Base-by-base conservation (phyloP, 2,329 filamentous ascomycete genomes). In the Corinectria fuckeliana region DNA sequence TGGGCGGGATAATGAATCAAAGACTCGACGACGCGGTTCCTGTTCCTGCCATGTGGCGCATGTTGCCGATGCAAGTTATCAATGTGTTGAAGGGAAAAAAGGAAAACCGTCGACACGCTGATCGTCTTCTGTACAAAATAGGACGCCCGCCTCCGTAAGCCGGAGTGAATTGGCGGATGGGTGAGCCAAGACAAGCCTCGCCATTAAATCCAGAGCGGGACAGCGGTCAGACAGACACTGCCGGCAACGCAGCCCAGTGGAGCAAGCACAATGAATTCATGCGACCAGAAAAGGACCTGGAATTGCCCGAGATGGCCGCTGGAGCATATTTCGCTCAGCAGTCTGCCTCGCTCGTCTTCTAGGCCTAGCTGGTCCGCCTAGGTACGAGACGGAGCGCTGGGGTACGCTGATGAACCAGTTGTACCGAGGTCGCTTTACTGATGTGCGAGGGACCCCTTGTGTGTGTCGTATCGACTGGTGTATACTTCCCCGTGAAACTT, bases 241-340 rank as follows among this genome's bases (percentile, higher is more conserved):
- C 50, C 38, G 41, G 50, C 28, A 53, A 59, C 38, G 56, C 50
- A 55, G 50, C 45, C 39, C 56, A 55, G 56, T 50, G 56, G 56
- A 50, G 50, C 44, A 54, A 13, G 10, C 21, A 25, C 28, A 36
- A 50, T 49, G 42, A 21, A 42, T 36, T 36, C 32, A 28, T 48
- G 21, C 28, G 10, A 26, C 48, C 23, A 20, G 25, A 45, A 45
- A 11, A 4, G 18, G 20, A 20, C 25, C 42, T 28, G 5, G 25
- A 11, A n/a, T n/a, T n/a, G n/a, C n/a, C n/a, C n/a, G n/a, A n/a
- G n/a, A n/a, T n/a, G n/a, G n/a, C n/a, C n/a, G 25, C 42, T 44
- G 41, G 14, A 26, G 26, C 34, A 18, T 23, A 18, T 13, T 30
- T 32, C 20, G 20, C 14, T 45, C n/a, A 42, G 50, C 30, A 36